A percentile compares a stretch with the other conserved stretches of the same genome.
These are phyloP conservation scores for Lenwebbia sp. DNA, from an alignment of 345 rosid genomes.

Conservation along the genomic window DNA sequence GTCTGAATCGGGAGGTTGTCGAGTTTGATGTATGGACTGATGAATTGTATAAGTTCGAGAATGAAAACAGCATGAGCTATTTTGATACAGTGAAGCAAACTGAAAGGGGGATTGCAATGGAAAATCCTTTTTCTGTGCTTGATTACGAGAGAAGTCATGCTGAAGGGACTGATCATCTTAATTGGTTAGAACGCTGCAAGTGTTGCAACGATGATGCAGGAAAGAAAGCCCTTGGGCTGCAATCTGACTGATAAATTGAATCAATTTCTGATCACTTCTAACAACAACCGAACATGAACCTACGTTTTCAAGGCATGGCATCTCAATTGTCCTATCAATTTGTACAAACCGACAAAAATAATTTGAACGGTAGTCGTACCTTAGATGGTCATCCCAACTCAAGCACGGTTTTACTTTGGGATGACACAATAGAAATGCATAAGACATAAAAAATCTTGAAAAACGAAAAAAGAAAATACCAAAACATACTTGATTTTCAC, in stretches of 20 bases:
- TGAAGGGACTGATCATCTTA: neutral
- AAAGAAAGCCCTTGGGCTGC: neutral
- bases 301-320: neutral
- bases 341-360: neutral
- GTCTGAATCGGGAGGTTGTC: neutral
- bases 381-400: neutral
- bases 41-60: neutral
- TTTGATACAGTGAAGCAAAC: neutral
- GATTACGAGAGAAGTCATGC: neutral
- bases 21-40: neutral
- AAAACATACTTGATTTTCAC: neutral
- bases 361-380: neutral
- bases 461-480: no score
- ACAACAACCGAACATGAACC: neutral
- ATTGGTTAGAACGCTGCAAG: rapidly evolving
- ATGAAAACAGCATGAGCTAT: neutral
- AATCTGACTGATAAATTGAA: neutral
- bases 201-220: neutral
- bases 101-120: neutral
- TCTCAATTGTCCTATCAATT: neutral
- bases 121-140: neutral
- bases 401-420: neutral
- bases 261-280: neutral
- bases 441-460: neutral
- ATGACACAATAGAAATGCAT: neutral